Percentiles rank a stretch among this genome's conserved stretches.
Evolutionary conservation across 352 stramenopile species (phyloP).

Genomic region (Pythium diclinum): DNA sequence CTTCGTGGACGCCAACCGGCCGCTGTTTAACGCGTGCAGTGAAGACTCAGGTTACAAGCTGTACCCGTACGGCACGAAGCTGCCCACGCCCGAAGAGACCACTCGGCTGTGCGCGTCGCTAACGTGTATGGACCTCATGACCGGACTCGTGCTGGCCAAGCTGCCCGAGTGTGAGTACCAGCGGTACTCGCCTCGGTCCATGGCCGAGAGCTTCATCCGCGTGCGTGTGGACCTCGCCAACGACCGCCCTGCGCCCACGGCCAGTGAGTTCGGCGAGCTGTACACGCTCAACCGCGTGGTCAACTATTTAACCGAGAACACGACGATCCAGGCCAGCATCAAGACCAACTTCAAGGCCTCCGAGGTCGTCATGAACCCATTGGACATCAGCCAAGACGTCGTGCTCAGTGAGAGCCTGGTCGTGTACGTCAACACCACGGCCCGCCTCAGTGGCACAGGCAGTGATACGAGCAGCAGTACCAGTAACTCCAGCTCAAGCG

Average conservation of each 20-base stretch:
- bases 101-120: conserved; percentile 20
- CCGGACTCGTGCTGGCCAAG: conserved; percentile 30
- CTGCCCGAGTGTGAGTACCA: conserved; percentile 31
- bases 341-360: conserved; percentile 19
- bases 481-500: not conserved
- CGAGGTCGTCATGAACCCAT: conserved; percentile 21
- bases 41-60: conserved; percentile 29
- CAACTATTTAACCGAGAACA: conserved; percentile 34
- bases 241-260: conserved; percentile 7
- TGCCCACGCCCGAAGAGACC: conserved; percentile 23
- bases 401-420: conserved; percentile 24
- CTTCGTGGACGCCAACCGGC: conserved; percentile 26
- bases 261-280: conserved; percentile 28
- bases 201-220: conserved; percentile 30
- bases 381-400: conserved; percentile 26
- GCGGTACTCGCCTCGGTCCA: conserved; percentile 23
- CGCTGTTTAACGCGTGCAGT: conserved; percentile 25
- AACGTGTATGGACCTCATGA: conserved; percentile 30
- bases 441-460: not conserved
- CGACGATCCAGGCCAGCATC: conserved; percentile 23
- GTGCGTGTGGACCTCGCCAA: conserved; percentile 29
- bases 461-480: not conserved
- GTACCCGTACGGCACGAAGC: conserved; percentile 20
- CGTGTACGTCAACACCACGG: conserved; percentile 20
- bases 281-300: conserved; percentile 31